Conservation (phyloP, 768 basidiomycete genomes). For the Hygrophoropsis aurantiaca region DNA sequence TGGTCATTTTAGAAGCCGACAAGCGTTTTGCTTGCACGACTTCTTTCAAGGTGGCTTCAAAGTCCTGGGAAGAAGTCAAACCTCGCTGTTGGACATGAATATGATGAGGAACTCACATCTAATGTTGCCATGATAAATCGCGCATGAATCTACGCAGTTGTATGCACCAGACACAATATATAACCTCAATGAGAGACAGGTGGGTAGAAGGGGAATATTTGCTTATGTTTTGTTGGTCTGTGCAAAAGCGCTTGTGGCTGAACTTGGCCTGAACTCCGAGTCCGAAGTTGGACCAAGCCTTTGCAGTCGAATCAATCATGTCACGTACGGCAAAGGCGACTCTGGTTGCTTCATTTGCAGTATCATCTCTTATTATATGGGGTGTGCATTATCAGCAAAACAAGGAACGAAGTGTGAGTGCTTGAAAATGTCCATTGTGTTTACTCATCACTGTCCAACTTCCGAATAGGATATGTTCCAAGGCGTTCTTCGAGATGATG, state of each 20-base stretch:
- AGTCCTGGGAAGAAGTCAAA: conserved; percentile 51
- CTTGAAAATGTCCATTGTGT: not conserved
- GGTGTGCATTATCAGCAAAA: conserved; percentile 87
- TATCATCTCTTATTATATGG: conserved; percentile 76
- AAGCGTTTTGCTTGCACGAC: conserved; percentile 81
- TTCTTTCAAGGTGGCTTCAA: conserved; percentile 78
- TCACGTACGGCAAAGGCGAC: conserved; percentile 75
- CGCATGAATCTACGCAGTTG: conserved; percentile 16
- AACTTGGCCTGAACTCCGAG: conserved; percentile 3
- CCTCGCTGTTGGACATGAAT: conserved; percentile 1
- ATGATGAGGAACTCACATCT: conserved; percentile 31
- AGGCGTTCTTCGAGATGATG: conserved; percentile 88
- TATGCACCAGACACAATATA: conserved; percentile 5
- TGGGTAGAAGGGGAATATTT: conserved; percentile 34
- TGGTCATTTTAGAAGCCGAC: conserved; percentile 83
- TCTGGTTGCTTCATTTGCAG: conserved; percentile 59
- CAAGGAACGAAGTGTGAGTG: conserved; percentile 76
- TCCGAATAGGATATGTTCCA: conserved; percentile 78
- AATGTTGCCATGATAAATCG: conserved; percentile 37
- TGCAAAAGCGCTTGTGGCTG: conserved; percentile 15
- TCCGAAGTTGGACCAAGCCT: not conserved
- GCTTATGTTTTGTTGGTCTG: conserved; percentile 32
- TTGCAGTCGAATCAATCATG: conserved; percentile 41
- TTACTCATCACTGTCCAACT: conserved; percentile 1
- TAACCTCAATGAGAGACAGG: conserved; percentile 8